Base-by-base conservation (phyloP, 179 eudicot genomes). In the Pouteria campechiana region DNA sequence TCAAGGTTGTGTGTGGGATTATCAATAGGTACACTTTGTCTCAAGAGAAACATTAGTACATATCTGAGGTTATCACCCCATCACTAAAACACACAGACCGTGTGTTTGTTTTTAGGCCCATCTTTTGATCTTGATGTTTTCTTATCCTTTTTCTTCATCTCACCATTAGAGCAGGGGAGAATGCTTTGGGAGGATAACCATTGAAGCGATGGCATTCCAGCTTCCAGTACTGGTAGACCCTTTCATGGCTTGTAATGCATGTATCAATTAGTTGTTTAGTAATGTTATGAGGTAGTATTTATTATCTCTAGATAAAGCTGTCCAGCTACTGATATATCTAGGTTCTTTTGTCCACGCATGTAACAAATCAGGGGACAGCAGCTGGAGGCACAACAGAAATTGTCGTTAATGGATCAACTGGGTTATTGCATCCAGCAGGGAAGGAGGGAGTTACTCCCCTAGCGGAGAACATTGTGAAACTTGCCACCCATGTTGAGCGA, bases 181-280 rank as follows among this genome's bases (percentile, higher is more conserved):
- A 45, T 87, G 96, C 63, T 87, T 87, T 68, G 94, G 97, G 38
- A 78, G 97, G 72, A 88, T 88, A 45, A 88, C 94, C 29, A 88
- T 88, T 32, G 97, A 88, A 76, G 97, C 97, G 17, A 88, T 88
- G 97, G 97, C 88, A 24, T 88, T 88, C 59, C 88, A 80, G 75
- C 67, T 88, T 21, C 97, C 97, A 41, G 93, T 83, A 21, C 55
- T 88, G 78, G 97, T 88, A 65, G 61, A 67, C 23, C 2, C 3
- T 46, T 32, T 16, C 5, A 16, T 37, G 41, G 1, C 23, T 8
- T 33, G 1, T 8, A 25, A 31, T 52, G 12, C 13, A 30, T 22
- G 25, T 23, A 17, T 8, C 2, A 28, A 16, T 14, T 37, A 11
- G 13, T 27, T 25, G 2, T 32, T 33, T 13, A 23, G 17, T 20